These are phyloP conservation scores for Cinnamomum micranthum DNA, from an alignment of 164 flowering plant species.

Conservation along the genomic window DNA sequence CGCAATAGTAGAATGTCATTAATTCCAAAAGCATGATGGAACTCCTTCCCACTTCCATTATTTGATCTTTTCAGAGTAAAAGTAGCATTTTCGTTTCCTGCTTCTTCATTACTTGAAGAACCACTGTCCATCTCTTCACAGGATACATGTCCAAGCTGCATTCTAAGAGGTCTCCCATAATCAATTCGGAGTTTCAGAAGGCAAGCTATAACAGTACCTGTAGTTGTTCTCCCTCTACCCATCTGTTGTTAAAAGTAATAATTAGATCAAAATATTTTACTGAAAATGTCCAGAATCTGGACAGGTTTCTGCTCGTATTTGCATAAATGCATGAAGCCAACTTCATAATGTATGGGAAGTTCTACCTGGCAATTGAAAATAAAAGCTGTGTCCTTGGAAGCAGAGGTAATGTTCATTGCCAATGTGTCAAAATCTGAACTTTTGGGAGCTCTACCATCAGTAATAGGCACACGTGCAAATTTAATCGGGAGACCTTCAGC, in stretches of 20 bases:
- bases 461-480: constrained; percentile 96
- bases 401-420: constrained; percentile 73
- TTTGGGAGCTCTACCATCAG: constrained; percentile 98
- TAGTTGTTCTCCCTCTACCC: constrained; percentile 96
- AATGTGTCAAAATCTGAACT: constrained; percentile 87
- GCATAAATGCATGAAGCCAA: not conserved
- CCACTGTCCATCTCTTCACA: constrained; percentile 47
- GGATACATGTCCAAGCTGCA: constrained; percentile 31
- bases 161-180: constrained; percentile 70
- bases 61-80: too few species aligned
- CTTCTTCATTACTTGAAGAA: constrained; percentile 72
- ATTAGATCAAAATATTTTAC: not conserved
- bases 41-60: constrained; percentile 22
- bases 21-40: constrained; percentile 69
- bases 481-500: constrained; percentile 77
- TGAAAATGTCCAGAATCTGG: not conserved
- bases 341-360: not conserved
- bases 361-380: constrained; percentile 96
- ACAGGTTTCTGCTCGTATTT: not conserved
- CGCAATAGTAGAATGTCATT: constrained; percentile 76
- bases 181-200: constrained; percentile 81
- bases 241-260: constrained; percentile 38
- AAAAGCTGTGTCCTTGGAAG: constrained; percentile 77
- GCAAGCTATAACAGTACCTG: constrained; percentile 97
- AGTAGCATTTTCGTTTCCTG: constrained; percentile 25